Base-by-base conservation (phyloP, 1,284 basidiomycete species). In the Coniophora puteana region DNA sequence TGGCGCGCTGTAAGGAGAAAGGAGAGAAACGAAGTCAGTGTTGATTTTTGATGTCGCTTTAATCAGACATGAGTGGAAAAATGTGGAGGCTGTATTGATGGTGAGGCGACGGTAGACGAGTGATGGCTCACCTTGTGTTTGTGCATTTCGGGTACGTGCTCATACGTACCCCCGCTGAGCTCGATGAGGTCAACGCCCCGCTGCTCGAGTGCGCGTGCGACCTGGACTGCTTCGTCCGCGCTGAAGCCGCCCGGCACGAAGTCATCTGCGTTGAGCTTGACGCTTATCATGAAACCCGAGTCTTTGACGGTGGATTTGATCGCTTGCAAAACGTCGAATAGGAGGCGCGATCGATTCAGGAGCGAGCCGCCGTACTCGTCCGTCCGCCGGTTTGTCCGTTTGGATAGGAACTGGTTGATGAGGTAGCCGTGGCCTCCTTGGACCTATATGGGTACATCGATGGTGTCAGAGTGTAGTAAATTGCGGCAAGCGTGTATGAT, bases 291-390 rank as follows among this genome's bases (percentile, higher is more conserved):
- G 52, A 76, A 75, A 2, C 45, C 37, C 1, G 44, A 39, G 29
- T 59, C 51, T 4, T 54, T 50, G n/a, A 62, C 61, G 1, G 31
- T 38, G 16, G 41, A 47, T 32, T 45, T 58, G 10, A 63, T 51
- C 61, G 65, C 39, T 61, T 61, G 4, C 54, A 59, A 49, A 71
- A 74, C 41, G 65, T 65, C 62, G 4, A 61, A 44, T 18, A 60
- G 35, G 24, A 60, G 17, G 2, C 59, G 60, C 16, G 59, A 46
- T 29, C 76, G 65, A 52, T 77, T 77, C 51, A 68, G 62, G 24
- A 75, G 43, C 5, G 58, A 58, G 5, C 76, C 76, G 4, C 77
- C 77, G 51, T 74, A 80, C 20, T 65, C 55, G 49, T 80, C 77
- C 6, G 63, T 71, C 27, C 78, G 68, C 35, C 64, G 61, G 60